Evolutionary conservation across 2,329 filamentous ascomycete species (phyloP), one percentile per base, ranked within the genome.

Genomic region (Ascomycota sp.): DNA sequence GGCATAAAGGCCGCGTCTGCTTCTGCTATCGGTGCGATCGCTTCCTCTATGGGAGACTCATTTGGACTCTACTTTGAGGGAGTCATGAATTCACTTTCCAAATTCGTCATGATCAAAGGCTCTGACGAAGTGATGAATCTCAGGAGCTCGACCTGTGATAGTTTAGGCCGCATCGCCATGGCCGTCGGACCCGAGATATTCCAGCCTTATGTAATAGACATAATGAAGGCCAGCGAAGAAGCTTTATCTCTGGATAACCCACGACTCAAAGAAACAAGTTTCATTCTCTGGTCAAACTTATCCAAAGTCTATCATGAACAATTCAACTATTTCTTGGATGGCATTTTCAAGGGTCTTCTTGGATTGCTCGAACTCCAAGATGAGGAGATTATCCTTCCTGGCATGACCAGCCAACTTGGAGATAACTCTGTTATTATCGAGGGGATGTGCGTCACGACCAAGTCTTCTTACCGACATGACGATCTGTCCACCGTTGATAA

Each of bases 251-350:
- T 98, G 3, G 85, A 82, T 42, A 85, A 94, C 56, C 79, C 85
- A 25, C 71, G 85, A 33, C 71, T 95, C 30, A 80, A 83, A 53
- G 89, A 98, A 61, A 94, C 83, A 36, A 93, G 82, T 50, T 98
- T 93, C 57, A 91, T 95, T 37, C 66, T 98, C 32, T 98, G 89
- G 86, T 83, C 81, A 39, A 82, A 80, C 25, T 73, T 98, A 48
- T 78, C 86, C 37, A 91, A 91, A 59, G 82, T 95, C 8, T 95
- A 95, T 53, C 75, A 77, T 43, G 77, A 81, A 45, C 65, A 83
- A 32, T 86, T 91, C 37, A 69, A 71, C 33, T 73, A 78, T 34
- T 89, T 82, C 57, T 65, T 89, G 6, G 62, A 68, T 1, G 79
- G 77, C 30, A 78, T 82, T 30, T 76, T 86, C 50, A 72, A 77